Evolutionary conservation across 768 basidiomycete genomes (phyloP).

Genomic region (Pleurotus eryngii): DNA sequence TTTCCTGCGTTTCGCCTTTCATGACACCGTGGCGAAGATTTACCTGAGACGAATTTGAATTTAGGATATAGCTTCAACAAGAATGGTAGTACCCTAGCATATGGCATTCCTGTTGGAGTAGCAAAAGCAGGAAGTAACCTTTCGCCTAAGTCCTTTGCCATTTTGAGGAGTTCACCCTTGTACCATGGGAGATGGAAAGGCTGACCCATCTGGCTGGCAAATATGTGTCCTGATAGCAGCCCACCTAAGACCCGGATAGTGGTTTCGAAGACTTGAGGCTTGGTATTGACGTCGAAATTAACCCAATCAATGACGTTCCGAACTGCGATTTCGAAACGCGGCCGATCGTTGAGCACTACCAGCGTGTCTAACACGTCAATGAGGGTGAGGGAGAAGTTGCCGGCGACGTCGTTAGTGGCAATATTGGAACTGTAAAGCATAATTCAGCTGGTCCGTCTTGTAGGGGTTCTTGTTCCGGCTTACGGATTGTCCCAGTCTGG

Average conservation of each 20-base stretch:
- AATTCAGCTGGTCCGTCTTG: background rate
- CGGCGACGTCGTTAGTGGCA: constrained; percentile 88
- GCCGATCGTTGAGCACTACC: constrained; percentile 78
- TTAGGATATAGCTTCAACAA: background rate
- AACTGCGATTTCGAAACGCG: constrained; percentile 83
- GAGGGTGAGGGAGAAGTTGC: constrained; percentile 86
- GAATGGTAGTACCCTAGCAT: constrained; percentile 63
- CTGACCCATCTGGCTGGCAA: constrained; percentile 62
- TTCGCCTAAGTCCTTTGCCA: constrained; percentile 86
- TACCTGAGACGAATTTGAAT: constrained; percentile 41
- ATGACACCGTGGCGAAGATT: constrained; percentile 80
- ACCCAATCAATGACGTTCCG: constrained; percentile 78
- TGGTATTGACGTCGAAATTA: constrained; percentile 89
- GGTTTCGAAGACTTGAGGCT: constrained; percentile 97
- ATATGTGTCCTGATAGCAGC: constrained; percentile 80
- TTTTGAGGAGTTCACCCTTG: constrained; percentile 65
- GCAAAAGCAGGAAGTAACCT: constrained; percentile 88
- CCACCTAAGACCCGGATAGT: constrained; percentile 94
- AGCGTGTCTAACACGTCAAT: constrained; percentile 85
- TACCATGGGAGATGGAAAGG: constrained; percentile 86
- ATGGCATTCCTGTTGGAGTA: constrained; percentile 90
- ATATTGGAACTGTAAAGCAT: constrained; percentile 52
- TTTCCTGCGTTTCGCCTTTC: constrained; percentile 75
- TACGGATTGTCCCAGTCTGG: constrained; percentile 84
- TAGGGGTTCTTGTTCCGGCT: constrained; percentile 20